Percentiles rank a stretch among this genome's conserved stretches.
Conservation (phyloP, 2,329 filamentous ascomycete species). For the Verticillium tricorpus region DNA sequence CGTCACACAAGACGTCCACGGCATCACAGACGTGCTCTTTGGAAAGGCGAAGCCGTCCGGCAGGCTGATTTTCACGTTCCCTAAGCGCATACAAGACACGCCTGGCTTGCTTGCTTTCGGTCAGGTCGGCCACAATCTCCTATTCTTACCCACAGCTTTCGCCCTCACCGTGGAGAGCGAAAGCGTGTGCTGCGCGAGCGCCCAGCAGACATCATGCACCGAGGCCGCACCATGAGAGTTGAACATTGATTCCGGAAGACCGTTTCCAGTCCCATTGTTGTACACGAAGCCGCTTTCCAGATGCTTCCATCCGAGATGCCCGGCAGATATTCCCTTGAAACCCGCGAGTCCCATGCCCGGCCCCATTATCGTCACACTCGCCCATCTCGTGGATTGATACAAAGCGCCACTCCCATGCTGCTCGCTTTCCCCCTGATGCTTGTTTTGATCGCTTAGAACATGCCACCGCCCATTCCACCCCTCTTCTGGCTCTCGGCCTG, state of each 20-base stretch:
- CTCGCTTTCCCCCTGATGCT: neutral
- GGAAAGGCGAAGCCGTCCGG: constrained; percentile 48
- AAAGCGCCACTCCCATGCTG: neutral
- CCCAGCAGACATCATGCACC: neutral
- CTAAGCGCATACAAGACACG: too few species aligned
- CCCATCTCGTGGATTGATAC: neutral
- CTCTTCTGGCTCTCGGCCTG: constrained; percentile 75
- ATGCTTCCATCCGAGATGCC: neutral
- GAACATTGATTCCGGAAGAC: neutral
- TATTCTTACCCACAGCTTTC: too few species aligned
- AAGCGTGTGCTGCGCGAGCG: too few species aligned
- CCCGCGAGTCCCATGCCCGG: neutral
- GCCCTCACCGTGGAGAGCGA: too few species aligned
- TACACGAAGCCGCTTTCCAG: neutral
- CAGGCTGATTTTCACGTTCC: neutral
- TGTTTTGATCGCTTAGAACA: constrained; percentile 25
- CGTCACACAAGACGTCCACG: too few species aligned
- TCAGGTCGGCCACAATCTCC: too few species aligned
- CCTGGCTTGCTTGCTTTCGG: too few species aligned
- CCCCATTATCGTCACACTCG: neutral
- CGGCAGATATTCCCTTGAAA: neutral
- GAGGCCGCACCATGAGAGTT: neutral
- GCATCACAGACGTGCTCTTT: too few species aligned
- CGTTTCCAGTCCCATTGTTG: neutral
- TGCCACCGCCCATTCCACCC: constrained; percentile 51